A percentile compares a stretch with the other conserved stretches of the same genome.
These are phyloP conservation scores for Pyrus communis DNA, from an alignment of 306 rosid species.

Conservation along the genomic window DNA sequence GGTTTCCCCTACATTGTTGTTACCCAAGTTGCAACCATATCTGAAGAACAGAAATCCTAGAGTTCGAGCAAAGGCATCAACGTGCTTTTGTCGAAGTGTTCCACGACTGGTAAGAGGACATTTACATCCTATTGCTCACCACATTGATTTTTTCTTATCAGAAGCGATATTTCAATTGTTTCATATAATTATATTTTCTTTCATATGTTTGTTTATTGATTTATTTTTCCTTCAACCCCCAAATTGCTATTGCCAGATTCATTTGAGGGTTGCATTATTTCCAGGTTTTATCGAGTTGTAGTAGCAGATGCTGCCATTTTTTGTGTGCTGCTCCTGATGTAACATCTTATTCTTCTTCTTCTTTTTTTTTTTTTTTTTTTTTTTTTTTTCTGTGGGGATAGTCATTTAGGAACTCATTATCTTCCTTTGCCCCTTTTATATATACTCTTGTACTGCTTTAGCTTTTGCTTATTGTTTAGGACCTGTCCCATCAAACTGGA, in stretches of 20 bases:
- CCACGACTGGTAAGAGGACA: constrained; percentile 63
- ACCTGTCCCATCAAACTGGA: background rate
- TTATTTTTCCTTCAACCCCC: background rate
- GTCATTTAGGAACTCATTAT: background rate
- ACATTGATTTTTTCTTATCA: background rate
- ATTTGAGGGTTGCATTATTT: background rate
- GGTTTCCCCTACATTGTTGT: constrained; percentile 64
- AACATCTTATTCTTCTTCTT: background rate
- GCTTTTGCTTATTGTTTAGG: background rate
- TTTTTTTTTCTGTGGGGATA: background rate
- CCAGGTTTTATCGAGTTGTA: background rate
- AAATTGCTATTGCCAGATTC: background rate
- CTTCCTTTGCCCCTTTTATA: background rate
- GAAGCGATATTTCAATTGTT: background rate
- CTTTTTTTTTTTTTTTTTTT: too few species aligned
- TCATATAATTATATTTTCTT: background rate
- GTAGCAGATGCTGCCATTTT: background rate
- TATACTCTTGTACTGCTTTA: background rate
- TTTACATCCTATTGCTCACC: constrained; percentile 5
- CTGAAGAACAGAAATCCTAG: constrained; percentile 86
- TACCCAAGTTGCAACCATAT: constrained; percentile 83
- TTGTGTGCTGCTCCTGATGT: background rate
- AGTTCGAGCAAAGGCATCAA: constrained; percentile 89
- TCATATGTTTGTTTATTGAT: background rate
- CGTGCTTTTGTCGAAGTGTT: constrained; percentile 83